Base-by-base conservation (phyloP, 371 early-diverging fungal genomes). In the Mortierella sp. region DNA sequence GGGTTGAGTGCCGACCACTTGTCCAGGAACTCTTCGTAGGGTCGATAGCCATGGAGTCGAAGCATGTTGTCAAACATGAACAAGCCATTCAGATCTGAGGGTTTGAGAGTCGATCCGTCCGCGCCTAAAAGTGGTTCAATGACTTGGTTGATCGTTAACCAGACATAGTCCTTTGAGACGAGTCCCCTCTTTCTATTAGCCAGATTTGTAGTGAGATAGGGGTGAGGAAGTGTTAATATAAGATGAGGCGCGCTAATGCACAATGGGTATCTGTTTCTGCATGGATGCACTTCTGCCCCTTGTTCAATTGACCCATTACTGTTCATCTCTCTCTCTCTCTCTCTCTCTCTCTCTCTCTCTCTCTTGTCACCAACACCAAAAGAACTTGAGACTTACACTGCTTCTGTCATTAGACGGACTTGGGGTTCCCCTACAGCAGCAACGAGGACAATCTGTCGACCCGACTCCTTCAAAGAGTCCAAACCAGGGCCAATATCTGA, bases 1-100 rank as follows among this genome's bases (percentile, higher is more conserved):
- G 92, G 88, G 69, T 90, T 77, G 26, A 92, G 77, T 3, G 67
- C 55, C 0, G 90, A 74, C 93, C 93, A 92, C 67, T 86, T 76
- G 75, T 91, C 89, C 10, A 92, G 54, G 73, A 92, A 92, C 19
- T 75, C 28, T 57, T 92, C 93, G 72, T 89, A 92, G n/a, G 93
- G 93, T 4, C 80, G 88, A 61, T 91, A 92, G 0, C 91, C 93
- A 71, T 88, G 78, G 16, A 91, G 79, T 0, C 89, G 76, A 19
- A 92, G 86, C 93, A 91, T 91, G 57, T 89, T 90, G 74, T 90
- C 91, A 80, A 92, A 91, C 86, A 90, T 86, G 70, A 92, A 89
- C 5, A 92, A 51, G 0, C 93, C 93, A 59, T 88, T 90, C 53
- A 90, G 89, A 37, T 83, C 80, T 50, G 71, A 54, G 19, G 83